Conservation (phyloP, 2,329 filamentous ascomycete genomes). For the Pseudocercospora fuligena region DNA sequence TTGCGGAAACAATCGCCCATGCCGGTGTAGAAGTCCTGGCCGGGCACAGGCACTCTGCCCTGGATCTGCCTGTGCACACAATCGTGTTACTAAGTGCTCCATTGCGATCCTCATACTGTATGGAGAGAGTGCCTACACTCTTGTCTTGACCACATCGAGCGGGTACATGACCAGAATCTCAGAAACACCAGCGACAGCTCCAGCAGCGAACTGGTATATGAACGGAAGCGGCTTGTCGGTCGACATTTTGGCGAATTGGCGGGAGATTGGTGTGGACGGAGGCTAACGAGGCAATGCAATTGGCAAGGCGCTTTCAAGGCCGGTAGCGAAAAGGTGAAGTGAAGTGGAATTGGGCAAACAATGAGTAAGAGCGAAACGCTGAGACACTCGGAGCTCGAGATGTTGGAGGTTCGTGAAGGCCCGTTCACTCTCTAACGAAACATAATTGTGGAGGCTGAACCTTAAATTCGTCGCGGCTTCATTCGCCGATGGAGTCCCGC, state of each 20-base stretch:
- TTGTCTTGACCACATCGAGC: slow-evolving; percentile 96
- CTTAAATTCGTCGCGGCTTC: background rate
- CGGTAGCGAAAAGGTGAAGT: background rate
- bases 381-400: background rate
- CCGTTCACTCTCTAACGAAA: background rate
- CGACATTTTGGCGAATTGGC: slow-evolving; percentile 46
- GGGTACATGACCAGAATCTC: slow-evolving; percentile 83
- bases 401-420: background rate
- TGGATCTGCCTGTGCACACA: slow-evolving; percentile 48
- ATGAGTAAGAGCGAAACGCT: background rate
- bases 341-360: background rate
- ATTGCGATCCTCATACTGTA: background rate
- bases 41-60: slow-evolving; percentile 65
- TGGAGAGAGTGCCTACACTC: slow-evolving; percentile 70
- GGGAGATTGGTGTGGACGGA: background rate
- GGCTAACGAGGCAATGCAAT: background rate
- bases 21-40: slow-evolving; percentile 88
- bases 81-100: slow-evolving; percentile 21
- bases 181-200: slow-evolving; percentile 96
- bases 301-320: background rate
- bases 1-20: slow-evolving; percentile 98
- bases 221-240: slow-evolving; percentile 81
- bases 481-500: background rate
- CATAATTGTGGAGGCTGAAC: background rate
- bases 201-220: slow-evolving; percentile 92